Percentiles rank a stretch among this genome's conserved stretches.
phyloP scores from a whole-genome alignment of 148 eudicot species.

The Rhododendron griersonianum region DNA sequence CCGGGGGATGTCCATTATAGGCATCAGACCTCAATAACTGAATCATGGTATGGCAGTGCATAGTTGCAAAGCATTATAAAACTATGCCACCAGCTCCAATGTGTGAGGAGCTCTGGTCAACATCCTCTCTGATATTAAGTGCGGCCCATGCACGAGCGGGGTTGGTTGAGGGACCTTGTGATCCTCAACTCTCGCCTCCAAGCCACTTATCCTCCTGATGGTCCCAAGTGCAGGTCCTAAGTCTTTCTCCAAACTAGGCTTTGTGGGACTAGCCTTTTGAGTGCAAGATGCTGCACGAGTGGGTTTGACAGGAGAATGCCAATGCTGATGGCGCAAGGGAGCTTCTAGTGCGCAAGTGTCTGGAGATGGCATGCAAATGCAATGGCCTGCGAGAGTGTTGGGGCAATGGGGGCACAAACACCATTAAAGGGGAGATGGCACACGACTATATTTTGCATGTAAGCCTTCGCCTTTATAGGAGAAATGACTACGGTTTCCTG shows the following conservation, averaged over 20 bases:
- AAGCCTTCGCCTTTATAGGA: background rate
- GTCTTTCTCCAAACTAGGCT: background rate
- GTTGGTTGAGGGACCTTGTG: background rate
- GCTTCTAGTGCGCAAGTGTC: background rate
- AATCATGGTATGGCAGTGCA: background rate
- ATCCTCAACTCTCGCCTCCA: background rate
- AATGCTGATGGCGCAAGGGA: background rate
- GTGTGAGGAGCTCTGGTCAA: background rate
- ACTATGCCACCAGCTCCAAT: background rate
- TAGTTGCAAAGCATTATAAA: background rate
- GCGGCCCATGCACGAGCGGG: background rate
- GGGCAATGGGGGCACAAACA: background rate
- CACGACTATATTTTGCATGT: background rate
- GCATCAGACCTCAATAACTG: background rate
- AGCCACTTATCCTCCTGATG: background rate
- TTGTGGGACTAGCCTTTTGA: background rate
- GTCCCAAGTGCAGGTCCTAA: background rate
- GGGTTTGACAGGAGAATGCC: background rate
- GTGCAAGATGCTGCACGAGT: background rate
- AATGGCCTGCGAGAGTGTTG: background rate
- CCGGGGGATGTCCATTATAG: background rate
- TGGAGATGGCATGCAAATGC: background rate
- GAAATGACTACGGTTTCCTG: background rate
- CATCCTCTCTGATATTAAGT: background rate
- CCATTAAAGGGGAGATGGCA: background rate